phyloP scores from a whole-genome alignment of 2,329 filamentous ascomycete species.

The Stemphylium beticola region DNA sequence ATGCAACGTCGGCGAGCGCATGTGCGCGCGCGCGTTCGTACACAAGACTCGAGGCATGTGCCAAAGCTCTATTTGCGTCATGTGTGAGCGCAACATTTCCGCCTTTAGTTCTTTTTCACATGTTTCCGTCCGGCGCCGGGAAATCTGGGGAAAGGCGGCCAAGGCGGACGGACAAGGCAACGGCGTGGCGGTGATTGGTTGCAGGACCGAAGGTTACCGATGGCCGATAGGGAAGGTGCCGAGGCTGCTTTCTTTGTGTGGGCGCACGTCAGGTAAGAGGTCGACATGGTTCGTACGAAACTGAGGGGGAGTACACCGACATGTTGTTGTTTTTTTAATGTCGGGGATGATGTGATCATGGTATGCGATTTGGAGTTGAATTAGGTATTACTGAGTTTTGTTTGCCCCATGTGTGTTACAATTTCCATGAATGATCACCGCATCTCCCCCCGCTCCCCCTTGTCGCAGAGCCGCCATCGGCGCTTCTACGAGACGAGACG shows the following conservation, averaged over 20 bases:
- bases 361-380: not conserved
- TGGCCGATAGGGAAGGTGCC: slow-evolving; percentile 5
- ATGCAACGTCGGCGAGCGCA: no score
- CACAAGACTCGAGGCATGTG: no score
- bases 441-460: no score
- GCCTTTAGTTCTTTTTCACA: not conserved
- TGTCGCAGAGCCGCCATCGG: not conserved
- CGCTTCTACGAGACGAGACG: no score
- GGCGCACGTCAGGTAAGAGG: not conserved
- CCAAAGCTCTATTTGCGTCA: not conserved
- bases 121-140: not conserved
- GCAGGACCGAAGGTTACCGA: not conserved
- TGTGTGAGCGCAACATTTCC: not conserved
- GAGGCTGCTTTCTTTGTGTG: not conserved
- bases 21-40: no score
- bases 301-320: not conserved
- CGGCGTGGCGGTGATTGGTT: slow-evolving; percentile 12
- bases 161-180: not conserved
- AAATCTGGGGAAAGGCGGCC: not conserved
- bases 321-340: no score
- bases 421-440: not conserved
- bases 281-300: not conserved
- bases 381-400: not conserved
- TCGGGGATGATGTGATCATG: no score
- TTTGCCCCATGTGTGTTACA: not conserved